A percentile compares a stretch with the other conserved stretches of the same genome.
Evolutionary conservation across 2,329 filamentous ascomycete species (phyloP).

Genomic region (Colletotrichum sp.): DNA sequence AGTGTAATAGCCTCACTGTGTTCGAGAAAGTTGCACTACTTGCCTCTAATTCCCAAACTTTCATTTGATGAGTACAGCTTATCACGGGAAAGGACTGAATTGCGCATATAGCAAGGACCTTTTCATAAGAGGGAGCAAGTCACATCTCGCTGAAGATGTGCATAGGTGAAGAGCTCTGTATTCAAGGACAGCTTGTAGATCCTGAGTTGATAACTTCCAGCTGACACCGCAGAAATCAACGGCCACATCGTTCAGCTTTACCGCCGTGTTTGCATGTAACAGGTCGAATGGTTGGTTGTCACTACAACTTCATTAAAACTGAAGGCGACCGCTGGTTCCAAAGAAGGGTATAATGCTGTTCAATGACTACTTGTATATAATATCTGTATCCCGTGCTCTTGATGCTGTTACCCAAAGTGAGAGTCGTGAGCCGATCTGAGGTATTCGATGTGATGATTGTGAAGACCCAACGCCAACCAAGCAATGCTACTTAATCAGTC

Average conservation of each 20-base stretch:
- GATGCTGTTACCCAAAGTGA: background rate
- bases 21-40: background rate
- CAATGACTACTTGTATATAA: constrained; percentile 6
- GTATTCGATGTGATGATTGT: background rate
- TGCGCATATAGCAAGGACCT: background rate
- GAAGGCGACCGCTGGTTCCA: background rate
- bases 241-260: background rate
- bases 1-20: background rate
- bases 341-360: background rate
- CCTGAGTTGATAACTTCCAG: background rate
- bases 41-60: background rate
- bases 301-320: background rate
- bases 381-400: background rate
- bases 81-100: background rate
- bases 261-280: background rate
- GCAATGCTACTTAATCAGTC: background rate
- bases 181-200: background rate
- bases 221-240: background rate
- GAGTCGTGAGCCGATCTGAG: background rate
- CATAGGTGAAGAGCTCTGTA: background rate
- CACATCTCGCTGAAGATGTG: background rate
- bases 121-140: background rate
- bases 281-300: background rate
- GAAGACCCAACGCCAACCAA: background rate
- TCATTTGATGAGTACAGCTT: background rate